A percentile compares a stretch with the other conserved stretches of the same genome.
phyloP scores from a whole-genome alignment of 441 rosid genomes.

The Kokia cookei region DNA sequence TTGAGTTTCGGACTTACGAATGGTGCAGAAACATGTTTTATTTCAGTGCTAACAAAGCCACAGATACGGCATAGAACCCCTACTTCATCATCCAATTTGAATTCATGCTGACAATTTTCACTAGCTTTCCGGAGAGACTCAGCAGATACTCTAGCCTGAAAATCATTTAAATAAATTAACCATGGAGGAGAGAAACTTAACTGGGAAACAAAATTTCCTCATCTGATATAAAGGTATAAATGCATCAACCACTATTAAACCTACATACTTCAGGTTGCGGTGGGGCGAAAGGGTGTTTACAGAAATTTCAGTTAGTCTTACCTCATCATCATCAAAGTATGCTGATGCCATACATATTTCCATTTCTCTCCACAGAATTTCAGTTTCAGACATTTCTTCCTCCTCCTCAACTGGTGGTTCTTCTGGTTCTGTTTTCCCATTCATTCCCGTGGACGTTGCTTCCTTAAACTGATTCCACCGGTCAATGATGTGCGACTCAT shows the following conservation, averaged over 20 bases:
- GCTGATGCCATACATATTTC: conserved; percentile 67
- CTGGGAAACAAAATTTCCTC: background rate
- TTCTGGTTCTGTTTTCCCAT: conserved; percentile 17
- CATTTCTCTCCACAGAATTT: conserved; percentile 92
- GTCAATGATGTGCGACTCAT: conserved; percentile 49
- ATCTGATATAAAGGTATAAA: background rate
- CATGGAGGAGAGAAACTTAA: background rate
- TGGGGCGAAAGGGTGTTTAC: no score
- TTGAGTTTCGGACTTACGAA: conserved; percentile 46
- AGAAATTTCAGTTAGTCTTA: conserved; percentile 7
- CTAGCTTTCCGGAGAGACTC: conserved; percentile 31
- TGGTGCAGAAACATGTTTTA: conserved; percentile 61
- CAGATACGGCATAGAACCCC: conserved; percentile 67
- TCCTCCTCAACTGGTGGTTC: conserved; percentile 39
- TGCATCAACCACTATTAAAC: background rate
- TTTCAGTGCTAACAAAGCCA: conserved; percentile 69
- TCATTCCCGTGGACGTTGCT: conserved; percentile 17
- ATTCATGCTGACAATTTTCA: conserved; percentile 55
- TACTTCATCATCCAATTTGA: conserved; percentile 64
- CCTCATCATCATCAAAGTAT: conserved; percentile 82
- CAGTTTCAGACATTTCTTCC: conserved; percentile 59
- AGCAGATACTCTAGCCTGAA: conserved; percentile 46
- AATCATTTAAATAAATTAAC: conserved; percentile 19
- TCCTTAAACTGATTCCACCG: conserved; percentile 71
- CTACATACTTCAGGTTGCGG: no score